Evolutionary conservation across 257 asterid species (phyloP).

Genomic region (Solanum peruvianum): DNA sequence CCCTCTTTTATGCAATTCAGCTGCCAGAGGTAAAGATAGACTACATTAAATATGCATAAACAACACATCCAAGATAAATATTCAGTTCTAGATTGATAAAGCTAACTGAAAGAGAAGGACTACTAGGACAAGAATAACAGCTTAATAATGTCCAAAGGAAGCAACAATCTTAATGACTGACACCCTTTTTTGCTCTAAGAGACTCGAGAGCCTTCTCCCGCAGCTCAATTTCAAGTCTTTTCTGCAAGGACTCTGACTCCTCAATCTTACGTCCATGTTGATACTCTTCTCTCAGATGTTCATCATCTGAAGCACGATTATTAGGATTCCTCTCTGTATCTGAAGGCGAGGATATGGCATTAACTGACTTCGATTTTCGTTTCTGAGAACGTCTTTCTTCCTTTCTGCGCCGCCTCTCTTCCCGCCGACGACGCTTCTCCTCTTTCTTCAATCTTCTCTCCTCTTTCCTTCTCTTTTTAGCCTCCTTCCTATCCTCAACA

Average conservation of each 20-base stretch:
- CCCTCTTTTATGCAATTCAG: slow-evolving; percentile 73
- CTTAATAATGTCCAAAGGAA: slow-evolving; percentile 18
- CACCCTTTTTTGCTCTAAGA: slow-evolving; percentile 82
- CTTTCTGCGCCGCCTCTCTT: slow-evolving; percentile 56
- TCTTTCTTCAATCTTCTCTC: slow-evolving; percentile 65
- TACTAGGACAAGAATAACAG: slow-evolving; percentile 13
- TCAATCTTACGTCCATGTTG: slow-evolving; percentile 17
- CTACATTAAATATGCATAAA: slow-evolving; percentile 48
- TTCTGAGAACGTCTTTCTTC: slow-evolving; percentile 57
- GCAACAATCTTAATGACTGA: slow-evolving; percentile 32
- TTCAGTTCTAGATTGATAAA: slow-evolving; percentile 28
- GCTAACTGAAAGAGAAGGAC: slow-evolving; percentile 13
- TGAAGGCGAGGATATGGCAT: slow-evolving; percentile 35
- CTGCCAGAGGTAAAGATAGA: slow-evolving; percentile 88
- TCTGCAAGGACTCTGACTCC: slow-evolving; percentile 51
- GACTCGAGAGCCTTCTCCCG: slow-evolving; percentile 95
- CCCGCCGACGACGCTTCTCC: slow-evolving; percentile 61
- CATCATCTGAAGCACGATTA: slow-evolving; percentile 37
- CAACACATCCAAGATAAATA: slow-evolving; percentile 39
- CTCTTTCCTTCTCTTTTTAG: slow-evolving; percentile 73
- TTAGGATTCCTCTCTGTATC: slow-evolving; percentile 28
- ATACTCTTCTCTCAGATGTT: slow-evolving; percentile 22
- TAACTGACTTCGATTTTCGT: slow-evolving; percentile 46
- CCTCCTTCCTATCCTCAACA: slow-evolving; percentile 60
- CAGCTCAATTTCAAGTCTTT: slow-evolving; percentile 85